Base-by-base conservation (phyloP, 768 basidiomycete genomes). In the Tylopilus plumbeoviolaceoides region DNA sequence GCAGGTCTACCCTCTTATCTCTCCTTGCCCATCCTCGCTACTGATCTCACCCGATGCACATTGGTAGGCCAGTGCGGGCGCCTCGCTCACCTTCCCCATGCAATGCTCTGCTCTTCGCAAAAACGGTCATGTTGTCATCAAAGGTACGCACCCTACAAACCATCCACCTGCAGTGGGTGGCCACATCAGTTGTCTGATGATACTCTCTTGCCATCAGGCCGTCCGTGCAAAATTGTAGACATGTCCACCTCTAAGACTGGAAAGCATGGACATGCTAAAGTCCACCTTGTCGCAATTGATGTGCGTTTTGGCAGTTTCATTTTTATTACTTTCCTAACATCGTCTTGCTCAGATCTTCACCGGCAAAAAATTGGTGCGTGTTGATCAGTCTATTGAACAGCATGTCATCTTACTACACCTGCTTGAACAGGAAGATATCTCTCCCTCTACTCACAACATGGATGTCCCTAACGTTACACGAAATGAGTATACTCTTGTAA, bases 221-320 rank as follows among this genome's bases (percentile, higher is more conserved):
- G 94, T 63, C 95, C 95, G 61, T 98, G 95, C 90, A 98, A 98
- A 80, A 93, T 93, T 75, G 85, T 94, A 64, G 94, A 97, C 72
- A 98, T 97, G 95, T 95, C 93, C 58, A 97, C 95, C 77, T 98
- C 95, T 72, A 98, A 98, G 85, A 95, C 94, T 44, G 95, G 95
- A 65, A 98, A 98, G 84, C 95, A 98, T 79, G 95, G 95, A 65
- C 95, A 99, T 78, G 95, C 97, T 73, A 99, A 98, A 77, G 97
- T 98, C 69, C 94, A 98, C 76, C 82, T 99, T 58, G 83, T 98
- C 63, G 97, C 85, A 70, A 90, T 91, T 70, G 97, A 99, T 75
- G 95, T 97, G 69, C 58, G 92, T 83, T 30, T 44, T 25, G 45
- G 42, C 45, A 39, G 11, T 39, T 18, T 17, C 54, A 21, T 46